Evolutionary conservation across 2,329 filamentous ascomycete genomes (phyloP).

Genomic region (Alternaria panax): DNA sequence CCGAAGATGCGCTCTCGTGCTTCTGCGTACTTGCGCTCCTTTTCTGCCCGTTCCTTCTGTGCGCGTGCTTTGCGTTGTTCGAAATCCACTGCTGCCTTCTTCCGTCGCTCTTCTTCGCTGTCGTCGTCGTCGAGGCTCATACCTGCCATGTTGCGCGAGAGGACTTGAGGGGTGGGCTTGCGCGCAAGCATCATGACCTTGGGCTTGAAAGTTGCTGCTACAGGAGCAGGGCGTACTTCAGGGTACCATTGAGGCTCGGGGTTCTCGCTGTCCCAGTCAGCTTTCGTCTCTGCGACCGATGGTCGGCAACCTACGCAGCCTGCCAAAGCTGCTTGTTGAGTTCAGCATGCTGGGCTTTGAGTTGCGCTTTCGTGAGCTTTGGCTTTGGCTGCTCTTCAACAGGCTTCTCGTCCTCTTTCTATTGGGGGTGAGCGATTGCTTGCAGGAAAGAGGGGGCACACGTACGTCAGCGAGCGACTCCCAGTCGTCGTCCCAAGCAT

Average conservation of each 20-base stretch:
- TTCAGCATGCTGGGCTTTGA: conserved; percentile 80
- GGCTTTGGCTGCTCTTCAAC: conserved; percentile 47
- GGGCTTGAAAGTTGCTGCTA: conserved; percentile 78
- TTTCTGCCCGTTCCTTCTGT: conserved; percentile 82
- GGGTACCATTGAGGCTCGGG: conserved; percentile 78
- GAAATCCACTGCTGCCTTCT: conserved; percentile 69
- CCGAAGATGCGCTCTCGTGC: conserved; percentile 88
- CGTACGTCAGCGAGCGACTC: conserved; percentile 76
- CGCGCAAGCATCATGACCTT: conserved; percentile 85
- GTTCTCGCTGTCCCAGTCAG: conserved; percentile 66
- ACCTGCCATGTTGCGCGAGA: conserved; percentile 63
- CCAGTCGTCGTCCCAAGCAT: conserved; percentile 93
- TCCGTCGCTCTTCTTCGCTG: conserved; percentile 68
- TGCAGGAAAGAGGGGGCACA: conserved; percentile 7
- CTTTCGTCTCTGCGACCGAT: neutral
- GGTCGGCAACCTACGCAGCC: conserved; percentile 71
- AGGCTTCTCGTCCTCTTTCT: conserved; percentile 51
- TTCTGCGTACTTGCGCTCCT: conserved; percentile 89
- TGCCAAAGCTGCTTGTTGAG: conserved; percentile 88
- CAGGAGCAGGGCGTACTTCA: conserved; percentile 69
- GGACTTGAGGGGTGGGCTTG: conserved; percentile 71
- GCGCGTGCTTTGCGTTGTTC: conserved; percentile 82
- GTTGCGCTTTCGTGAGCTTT: conserved; percentile 76
- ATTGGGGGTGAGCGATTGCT: conserved; percentile 26
- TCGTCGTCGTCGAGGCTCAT: conserved; percentile 62